These are phyloP conservation scores for Kwoniella botswanensis DNA, from an alignment of 768 basidiomycete species.

Conservation along the genomic window DNA sequence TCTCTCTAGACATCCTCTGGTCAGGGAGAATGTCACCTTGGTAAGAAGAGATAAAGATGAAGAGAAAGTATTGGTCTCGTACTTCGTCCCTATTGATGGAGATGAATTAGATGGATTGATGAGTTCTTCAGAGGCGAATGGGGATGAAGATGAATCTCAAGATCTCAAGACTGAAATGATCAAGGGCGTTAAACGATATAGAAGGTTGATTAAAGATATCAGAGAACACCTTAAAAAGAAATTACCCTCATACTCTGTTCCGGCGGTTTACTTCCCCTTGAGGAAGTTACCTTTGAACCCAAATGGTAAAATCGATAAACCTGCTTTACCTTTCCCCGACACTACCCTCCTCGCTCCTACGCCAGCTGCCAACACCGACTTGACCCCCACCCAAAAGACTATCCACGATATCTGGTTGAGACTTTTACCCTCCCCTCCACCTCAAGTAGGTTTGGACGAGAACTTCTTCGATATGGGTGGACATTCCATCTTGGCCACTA, in stretches of 20 bases:
- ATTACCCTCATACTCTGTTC: constrained; percentile 90
- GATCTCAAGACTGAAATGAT: constrained; percentile 71
- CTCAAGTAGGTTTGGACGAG: constrained; percentile 82
- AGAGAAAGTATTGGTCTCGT: constrained; percentile 97
- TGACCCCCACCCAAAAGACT: constrained; percentile 74
- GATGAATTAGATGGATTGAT: constrained; percentile 69
- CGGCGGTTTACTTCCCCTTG: constrained; percentile 93
- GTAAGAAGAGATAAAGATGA: constrained; percentile 98
- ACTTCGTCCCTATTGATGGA: constrained; percentile 87
- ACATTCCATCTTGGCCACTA: constrained; percentile 96
- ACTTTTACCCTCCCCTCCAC: constrained; percentile 78
- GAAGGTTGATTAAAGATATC: constrained; percentile 87
- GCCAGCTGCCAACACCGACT: constrained; percentile 59
- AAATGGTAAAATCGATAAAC: constrained; percentile 99
- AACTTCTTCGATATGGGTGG: constrained; percentile 98
- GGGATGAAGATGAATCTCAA: constrained; percentile 34
- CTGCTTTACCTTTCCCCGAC: constrained; percentile 96
- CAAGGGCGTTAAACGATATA: constrained; percentile 80
- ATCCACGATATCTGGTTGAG: constrained; percentile 83
- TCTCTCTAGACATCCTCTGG: constrained; percentile 86
- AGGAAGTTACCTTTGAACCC: constrained; percentile 96
- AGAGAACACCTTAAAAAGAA: constrained; percentile 96
- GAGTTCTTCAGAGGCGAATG: constrained; percentile 54
- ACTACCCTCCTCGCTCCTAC: constrained; percentile 70
- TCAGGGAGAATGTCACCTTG: constrained; percentile 97